Percentiles rank a stretch among this genome's conserved stretches.
Evolutionary conservation across 2,329 filamentous ascomycete species (phyloP).

Genomic region (Penicillium sp.): DNA sequence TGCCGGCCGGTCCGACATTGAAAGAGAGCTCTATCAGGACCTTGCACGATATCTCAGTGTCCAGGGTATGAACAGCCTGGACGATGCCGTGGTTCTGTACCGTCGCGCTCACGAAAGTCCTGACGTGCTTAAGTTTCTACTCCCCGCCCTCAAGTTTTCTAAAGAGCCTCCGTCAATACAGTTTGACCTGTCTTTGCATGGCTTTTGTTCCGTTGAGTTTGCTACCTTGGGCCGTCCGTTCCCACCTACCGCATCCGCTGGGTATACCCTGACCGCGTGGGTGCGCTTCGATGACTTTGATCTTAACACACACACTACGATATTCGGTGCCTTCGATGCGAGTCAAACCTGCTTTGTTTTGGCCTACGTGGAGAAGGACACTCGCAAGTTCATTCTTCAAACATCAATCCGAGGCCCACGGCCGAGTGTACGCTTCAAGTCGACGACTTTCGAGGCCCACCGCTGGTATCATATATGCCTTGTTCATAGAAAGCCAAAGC

Average conservation of each 20-base stretch:
- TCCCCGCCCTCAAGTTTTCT: conserved; percentile 74
- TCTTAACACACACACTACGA: conserved; percentile 80
- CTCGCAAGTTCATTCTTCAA: conserved; percentile 90
- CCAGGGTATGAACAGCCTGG: conserved; percentile 78
- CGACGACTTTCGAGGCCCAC: conserved; percentile 71
- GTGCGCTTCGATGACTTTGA: conserved; percentile 88
- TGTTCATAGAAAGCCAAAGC: conserved; percentile 78
- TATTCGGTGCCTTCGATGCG: conserved; percentile 92
- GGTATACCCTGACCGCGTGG: conserved; percentile 92
- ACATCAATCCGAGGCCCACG: conserved; percentile 85
- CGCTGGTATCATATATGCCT: conserved; percentile 93
- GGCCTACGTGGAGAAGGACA: conserved; percentile 91
- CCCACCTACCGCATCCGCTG: conserved; percentile 74
- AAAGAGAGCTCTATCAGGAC: conserved; percentile 63
- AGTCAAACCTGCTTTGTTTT: conserved; percentile 92
- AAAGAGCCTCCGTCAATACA: conserved; percentile 84
- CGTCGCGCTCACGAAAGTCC: conserved; percentile 57
- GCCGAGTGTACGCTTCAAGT: conserved; percentile 93
- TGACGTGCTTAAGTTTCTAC: conserved; percentile 67
- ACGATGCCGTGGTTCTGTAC: conserved; percentile 79
- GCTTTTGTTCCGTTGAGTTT: conserved; percentile 88
- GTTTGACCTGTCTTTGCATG: conserved; percentile 86
- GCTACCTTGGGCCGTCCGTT: conserved; percentile 83
- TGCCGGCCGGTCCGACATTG: conserved; percentile 57
- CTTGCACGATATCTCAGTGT: conserved; percentile 70